phyloP scores from a whole-genome alignment of 169 alveolate genomes.

The Plasmodium vinckei region DNA sequence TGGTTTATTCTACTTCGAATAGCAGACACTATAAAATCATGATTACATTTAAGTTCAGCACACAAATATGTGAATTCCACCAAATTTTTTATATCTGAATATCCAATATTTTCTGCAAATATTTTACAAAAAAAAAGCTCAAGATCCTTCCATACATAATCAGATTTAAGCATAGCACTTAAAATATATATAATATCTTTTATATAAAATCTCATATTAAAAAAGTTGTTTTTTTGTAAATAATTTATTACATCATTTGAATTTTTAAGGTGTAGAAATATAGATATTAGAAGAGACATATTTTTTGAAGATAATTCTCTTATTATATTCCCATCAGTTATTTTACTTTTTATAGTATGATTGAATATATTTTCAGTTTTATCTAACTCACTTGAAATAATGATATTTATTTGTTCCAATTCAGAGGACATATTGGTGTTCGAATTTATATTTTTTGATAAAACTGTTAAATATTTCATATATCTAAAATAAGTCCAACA shows the following conservation, averaged over 20 bases:
- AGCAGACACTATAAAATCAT: constrained; percentile 7
- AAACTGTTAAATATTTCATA: constrained; percentile 24
- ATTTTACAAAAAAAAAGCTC: constrained; percentile 29
- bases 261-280: constrained; percentile 34
- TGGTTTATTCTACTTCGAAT: constrained; percentile 18
- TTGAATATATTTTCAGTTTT: constrained; percentile 25
- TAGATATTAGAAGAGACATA: constrained; percentile 56
- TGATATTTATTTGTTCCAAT: not conserved
- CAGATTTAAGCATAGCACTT: constrained; percentile 44
- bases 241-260: constrained; percentile 35
- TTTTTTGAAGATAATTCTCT: constrained; percentile 45
- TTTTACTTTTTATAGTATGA: constrained; percentile 11
- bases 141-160: constrained; percentile 10
- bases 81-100: constrained; percentile 25
- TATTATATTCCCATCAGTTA: constrained; percentile 29
- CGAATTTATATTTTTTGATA: constrained; percentile 4
- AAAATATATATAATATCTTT: constrained; percentile 65
- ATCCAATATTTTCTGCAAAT: constrained; percentile 57
- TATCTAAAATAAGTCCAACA: constrained; percentile 69
- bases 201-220: constrained; percentile 16
- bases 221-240: constrained; percentile 48
- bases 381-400: constrained; percentile 18
- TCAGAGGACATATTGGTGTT: not conserved
- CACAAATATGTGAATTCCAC: constrained; percentile 71
- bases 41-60: constrained; percentile 62